Evolutionary conservation across 257 asterid genomes (phyloP), one percentile per base, ranked within the genome.

Genomic region (Nicotiana knightiana): DNA sequence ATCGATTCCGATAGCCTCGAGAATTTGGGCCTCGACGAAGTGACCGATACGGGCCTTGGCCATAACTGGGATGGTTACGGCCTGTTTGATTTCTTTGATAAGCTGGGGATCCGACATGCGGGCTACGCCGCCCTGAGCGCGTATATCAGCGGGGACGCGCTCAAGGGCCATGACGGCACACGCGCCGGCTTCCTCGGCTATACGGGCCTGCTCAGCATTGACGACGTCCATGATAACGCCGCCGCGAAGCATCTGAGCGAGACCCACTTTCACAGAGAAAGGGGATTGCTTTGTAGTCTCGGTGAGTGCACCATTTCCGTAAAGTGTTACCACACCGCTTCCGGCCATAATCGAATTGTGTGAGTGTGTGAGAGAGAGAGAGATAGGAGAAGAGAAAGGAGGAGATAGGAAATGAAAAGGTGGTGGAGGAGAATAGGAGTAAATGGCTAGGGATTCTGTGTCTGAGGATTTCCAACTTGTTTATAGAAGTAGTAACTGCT

Each of bases 171-270:
- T 94, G 83, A 94, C 98, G 78, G 98, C 98, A 85, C 97, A 94
- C 3, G 98, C 97, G 57, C 98, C 97, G 63, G 97, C 98, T 48
- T 93, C 97, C 86, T 94, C 98, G 3, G 98, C 98, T 84, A 94
- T 85, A n/a, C 98, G 93, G 71, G 98, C 97, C 46, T 94, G 98
- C 68, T 94, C 98, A 4, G 98, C 84, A n/a, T 66, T 93, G 82
- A 94, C 97, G 77, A 94, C 98, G 88, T 94, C 98, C 98, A 94
- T 94, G 86, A 94, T 94, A 1, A 94, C 97, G 84, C 97, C 98
- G 85, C 97, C 97, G 46, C 97, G 97, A 86, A 94, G 98, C 98
- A 94, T 94, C 88, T 94, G 98, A 57, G 97, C 97, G 5, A 94
- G 92, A 82, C 98, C 98, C 76, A 92, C 98, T 85, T 94, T 94